Conservation (phyloP, 2,329 filamentous ascomycete species). For the Ceratocystis papillata region DNA sequence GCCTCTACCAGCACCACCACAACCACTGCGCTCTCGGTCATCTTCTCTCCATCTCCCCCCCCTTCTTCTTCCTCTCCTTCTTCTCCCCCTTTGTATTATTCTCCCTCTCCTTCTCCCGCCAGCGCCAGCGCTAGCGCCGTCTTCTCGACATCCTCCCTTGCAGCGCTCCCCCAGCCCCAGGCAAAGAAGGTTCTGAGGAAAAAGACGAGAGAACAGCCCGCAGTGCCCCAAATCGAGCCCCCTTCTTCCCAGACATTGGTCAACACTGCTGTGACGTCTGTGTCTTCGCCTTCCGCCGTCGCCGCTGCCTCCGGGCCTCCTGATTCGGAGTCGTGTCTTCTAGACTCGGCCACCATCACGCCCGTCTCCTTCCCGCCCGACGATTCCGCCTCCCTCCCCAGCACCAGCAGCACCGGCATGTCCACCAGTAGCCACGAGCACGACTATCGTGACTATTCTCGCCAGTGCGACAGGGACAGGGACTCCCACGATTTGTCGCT, state of each 20-base stretch:
- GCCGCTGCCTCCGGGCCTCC: slow-evolving; percentile 1
- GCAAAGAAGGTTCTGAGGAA: neutral
- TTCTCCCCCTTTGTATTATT: neutral
- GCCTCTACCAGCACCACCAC: neutral
- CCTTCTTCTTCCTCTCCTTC: neutral
- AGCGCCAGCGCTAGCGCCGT: slow-evolving; percentile 7
- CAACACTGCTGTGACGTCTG: neutral
- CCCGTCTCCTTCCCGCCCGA: slow-evolving; percentile 28
- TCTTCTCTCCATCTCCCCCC: neutral
- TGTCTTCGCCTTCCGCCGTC: neutral
- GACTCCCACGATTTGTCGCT: slow-evolving; percentile 83
- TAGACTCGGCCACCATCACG: slow-evolving; percentile 32
- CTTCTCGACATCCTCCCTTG: slow-evolving; percentile 4
- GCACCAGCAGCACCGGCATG: slow-evolving; percentile 29
- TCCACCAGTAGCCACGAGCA: slow-evolving; percentile 30
- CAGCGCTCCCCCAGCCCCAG: slow-evolving; percentile 2
- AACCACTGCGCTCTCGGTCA: neutral
- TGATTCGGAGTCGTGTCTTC: slow-evolving; percentile 30
- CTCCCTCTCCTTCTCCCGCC: neutral
- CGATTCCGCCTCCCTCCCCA: neutral
- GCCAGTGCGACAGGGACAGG: slow-evolving; percentile 40
- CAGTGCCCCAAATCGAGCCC: neutral
- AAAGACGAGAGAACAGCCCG: neutral
- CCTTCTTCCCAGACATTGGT: neutral
- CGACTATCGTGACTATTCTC: slow-evolving; percentile 24